Base-by-base conservation (phyloP, 202 grass and related monocot genomes). In the Carex arenaria region DNA sequence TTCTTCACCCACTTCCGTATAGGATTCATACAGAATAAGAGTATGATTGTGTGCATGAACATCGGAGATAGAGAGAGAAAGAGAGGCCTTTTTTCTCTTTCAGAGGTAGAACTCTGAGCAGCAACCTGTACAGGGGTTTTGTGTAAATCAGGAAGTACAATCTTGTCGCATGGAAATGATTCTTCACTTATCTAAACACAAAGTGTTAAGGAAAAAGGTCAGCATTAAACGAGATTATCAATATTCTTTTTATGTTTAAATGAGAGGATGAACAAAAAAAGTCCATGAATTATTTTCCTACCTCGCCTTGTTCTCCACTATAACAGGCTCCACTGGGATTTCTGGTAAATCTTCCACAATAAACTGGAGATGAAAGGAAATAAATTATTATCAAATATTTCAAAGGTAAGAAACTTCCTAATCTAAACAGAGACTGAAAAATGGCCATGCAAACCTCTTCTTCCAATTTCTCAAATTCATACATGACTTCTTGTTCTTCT, bases 381-480 rank as follows among this genome's bases (percentile, higher is more conserved):
- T 64, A 56, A 75, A 63, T 76, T 88, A 12, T 53, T 78, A 67
- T 87, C 43, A 61, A 43, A 78, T 79, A 82, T 45, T 7, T 52
- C 5, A 77, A 81, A 73, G 65, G 69, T 1, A 54, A 83, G 13
- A 82, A 91, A 65, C n/a, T 17, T 45, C 64, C 30, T 56, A 64
- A 57, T 73, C 22, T 32, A 69, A 52, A 56, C 12, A 87, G 81
- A 38, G 62, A n/a, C n/a, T 80, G 23, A 34, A 78, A 82, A 54
- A 38, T 83, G 38, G 55, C 59, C 18, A 56, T 67, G 61, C 91
- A 88, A 86, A 92, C 93, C 96, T 95, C 83, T 87, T 91, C 89
- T 89, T 99, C 96, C 88, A 99, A 89, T 82, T 90, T 96, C 26
- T 93, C 91, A 59, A 99, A 99, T 83, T 99, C 96, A 71, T 89